Conservation (phyloP, 768 basidiomycete genomes). For the Suillus variegatus region DNA sequence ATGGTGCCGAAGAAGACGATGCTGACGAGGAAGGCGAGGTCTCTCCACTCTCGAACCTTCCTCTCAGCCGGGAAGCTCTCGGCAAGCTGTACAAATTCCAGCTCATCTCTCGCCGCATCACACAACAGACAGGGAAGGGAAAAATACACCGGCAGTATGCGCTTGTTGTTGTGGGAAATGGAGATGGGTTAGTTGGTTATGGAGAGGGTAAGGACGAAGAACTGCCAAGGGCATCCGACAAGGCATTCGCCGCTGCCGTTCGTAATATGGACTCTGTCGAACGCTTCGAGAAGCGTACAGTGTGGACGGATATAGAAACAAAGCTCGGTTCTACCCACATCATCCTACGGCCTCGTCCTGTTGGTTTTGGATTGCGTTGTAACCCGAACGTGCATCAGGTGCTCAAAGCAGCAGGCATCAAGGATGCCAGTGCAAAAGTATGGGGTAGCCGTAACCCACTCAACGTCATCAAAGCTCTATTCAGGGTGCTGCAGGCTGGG, state of each 20-base stretch:
- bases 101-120: constrained; percentile 57
- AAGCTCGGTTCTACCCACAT: constrained; percentile 87
- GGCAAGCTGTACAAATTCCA: constrained; percentile 41
- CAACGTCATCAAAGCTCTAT: constrained; percentile 82
- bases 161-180: constrained; percentile 79
- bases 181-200: constrained; percentile 78
- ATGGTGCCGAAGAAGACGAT: constrained; percentile 23
- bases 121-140: constrained; percentile 93
- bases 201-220: constrained; percentile 81
- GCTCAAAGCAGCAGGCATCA: constrained; percentile 91
- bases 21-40: constrained; percentile 19
- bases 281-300: constrained; percentile 92
- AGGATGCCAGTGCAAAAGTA: constrained; percentile 93
- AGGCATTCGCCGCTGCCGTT: constrained; percentile 70
- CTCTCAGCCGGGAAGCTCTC: constrained; percentile 23
- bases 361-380: constrained; percentile 91
- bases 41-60: constrained; percentile 16
- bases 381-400: constrained; percentile 89
- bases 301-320: constrained; percentile 85
- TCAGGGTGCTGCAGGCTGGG: constrained; percentile 84
- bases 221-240: constrained; percentile 47
- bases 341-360: constrained; percentile 76
- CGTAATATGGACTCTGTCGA: constrained; percentile 91
- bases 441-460: constrained; percentile 86
- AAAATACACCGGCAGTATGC: constrained; percentile 67